phyloP scores from a whole-genome alignment of 2,329 filamentous ascomycete species.

The Stagonosporopsis chrysanthemi region DNA sequence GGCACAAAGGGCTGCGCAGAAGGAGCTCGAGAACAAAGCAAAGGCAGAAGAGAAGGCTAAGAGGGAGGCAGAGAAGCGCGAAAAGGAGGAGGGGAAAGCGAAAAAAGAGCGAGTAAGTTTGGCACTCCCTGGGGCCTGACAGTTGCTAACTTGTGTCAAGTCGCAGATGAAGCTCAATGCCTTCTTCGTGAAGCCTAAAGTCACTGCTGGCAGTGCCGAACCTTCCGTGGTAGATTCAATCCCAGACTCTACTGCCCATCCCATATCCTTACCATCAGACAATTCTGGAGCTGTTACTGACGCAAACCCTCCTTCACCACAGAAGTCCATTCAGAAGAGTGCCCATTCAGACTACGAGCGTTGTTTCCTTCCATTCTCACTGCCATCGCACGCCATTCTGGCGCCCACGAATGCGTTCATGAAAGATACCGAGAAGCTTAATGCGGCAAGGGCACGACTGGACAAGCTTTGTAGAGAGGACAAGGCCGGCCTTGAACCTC shows the following conservation, averaged over 20 bases:
- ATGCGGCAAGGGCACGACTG: slow-evolving; percentile 38
- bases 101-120: slow-evolving; percentile 51
- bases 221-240: slow-evolving; percentile 41
- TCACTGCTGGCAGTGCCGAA: slow-evolving; percentile 38
- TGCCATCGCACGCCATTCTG: slow-evolving; percentile 76
- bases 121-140: slow-evolving; percentile 19
- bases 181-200: slow-evolving; percentile 55
- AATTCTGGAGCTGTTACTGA: slow-evolving; percentile 34
- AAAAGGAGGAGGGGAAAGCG: slow-evolving; percentile 52
- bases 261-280: slow-evolving; percentile 38
- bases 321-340: slow-evolving; percentile 43
- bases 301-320: slow-evolving; percentile 41
- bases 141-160: slow-evolving; percentile 37
- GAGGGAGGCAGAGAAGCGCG: slow-evolving; percentile 57
- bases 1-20: slow-evolving; percentile 43
- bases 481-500: slow-evolving; percentile 22
- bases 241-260: slow-evolving; percentile 41
- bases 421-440: slow-evolving; percentile 37
- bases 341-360: slow-evolving; percentile 59
- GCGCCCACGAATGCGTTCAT: slow-evolving; percentile 60
- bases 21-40: slow-evolving; percentile 47
- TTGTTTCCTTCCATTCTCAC: slow-evolving; percentile 80
- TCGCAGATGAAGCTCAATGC: slow-evolving; percentile 53
- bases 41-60: slow-evolving; percentile 52
- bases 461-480: slow-evolving; percentile 34